These are phyloP conservation scores for Protomyces arabidopsidicola DNA, from an alignment of 1,139 yeast species.

Conservation along the genomic window DNA sequence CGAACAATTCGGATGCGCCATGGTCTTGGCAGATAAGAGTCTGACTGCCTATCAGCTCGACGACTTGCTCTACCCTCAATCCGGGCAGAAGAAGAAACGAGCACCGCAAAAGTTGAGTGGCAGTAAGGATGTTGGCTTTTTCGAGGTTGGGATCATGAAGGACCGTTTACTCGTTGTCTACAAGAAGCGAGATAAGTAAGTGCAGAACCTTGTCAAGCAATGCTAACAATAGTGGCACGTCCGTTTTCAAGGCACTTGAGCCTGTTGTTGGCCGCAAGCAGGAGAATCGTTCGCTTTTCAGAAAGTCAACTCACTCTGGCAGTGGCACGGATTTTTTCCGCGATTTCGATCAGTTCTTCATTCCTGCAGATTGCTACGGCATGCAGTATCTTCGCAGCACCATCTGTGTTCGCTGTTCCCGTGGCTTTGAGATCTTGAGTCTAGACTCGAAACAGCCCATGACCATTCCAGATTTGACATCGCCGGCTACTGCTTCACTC, in stretches of 20 bases:
- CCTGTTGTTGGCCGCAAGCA: slow-evolving; percentile 44
- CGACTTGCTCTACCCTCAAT: slow-evolving; percentile 36
- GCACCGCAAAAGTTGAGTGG: slow-evolving; percentile 15
- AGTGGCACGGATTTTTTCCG: slow-evolving; percentile 40
- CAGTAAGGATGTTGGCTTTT: slow-evolving; percentile 46
- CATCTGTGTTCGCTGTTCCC: slow-evolving; percentile 59
- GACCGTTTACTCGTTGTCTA: slow-evolving; percentile 54
- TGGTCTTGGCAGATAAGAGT: slow-evolving; percentile 56
- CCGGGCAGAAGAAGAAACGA: not conserved
- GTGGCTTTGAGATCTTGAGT: slow-evolving; percentile 65
- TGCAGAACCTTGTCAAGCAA: not conserved
- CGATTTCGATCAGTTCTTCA: slow-evolving; percentile 39
- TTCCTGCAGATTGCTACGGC: slow-evolving; percentile 39
- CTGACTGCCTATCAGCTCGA: slow-evolving; percentile 59
- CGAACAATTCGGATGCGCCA: slow-evolving; percentile 53
- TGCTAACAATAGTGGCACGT: slow-evolving; percentile 30
- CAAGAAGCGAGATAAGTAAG: slow-evolving; percentile 31
- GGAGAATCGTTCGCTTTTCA: slow-evolving; percentile 7
- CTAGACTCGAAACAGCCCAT: slow-evolving; percentile 56
- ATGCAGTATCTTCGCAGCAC: slow-evolving; percentile 45
- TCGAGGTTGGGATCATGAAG: slow-evolving; percentile 58
- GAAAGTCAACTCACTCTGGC: not conserved
- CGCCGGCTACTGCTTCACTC: slow-evolving; percentile 22
- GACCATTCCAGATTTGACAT: slow-evolving; percentile 48
- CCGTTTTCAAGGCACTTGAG: slow-evolving; percentile 41